Conservation (phyloP, 441 rosid genomes). For the Pelargonium citronellum region DNA sequence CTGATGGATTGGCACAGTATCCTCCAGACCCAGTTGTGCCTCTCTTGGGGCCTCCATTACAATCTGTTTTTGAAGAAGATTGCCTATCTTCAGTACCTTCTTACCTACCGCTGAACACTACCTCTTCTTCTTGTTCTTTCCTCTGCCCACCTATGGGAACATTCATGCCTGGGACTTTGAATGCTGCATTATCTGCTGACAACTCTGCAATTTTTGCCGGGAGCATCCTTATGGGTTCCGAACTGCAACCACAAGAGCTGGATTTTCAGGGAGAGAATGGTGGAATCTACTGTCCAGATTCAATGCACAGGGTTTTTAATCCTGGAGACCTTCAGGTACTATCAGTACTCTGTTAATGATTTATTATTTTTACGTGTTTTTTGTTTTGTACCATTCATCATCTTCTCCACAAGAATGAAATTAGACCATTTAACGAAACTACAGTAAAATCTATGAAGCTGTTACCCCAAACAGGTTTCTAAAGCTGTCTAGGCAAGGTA, state of each 20-base stretch:
- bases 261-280: slow-evolving; percentile 64
- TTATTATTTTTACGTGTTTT: too few relatives aligned
- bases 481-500: too few relatives aligned
- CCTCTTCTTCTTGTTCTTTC: slow-evolving; percentile 56
- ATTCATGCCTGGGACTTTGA: slow-evolving; percentile 42
- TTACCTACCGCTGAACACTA: slow-evolving; percentile 50
- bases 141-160: slow-evolving; percentile 35
- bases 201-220: slow-evolving; percentile 42
- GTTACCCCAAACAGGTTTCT: too few relatives aligned
- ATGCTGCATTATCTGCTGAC: slow-evolving; percentile 43
- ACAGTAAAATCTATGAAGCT: too few relatives aligned
- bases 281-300: slow-evolving; percentile 51
- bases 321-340: slow-evolving; percentile 55
- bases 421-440: too few relatives aligned
- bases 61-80: slow-evolving; percentile 61
- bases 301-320: slow-evolving; percentile 40
- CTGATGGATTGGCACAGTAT: not conserved
- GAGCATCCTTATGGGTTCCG: slow-evolving; percentile 38
- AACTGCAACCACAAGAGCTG: slow-evolving; percentile 43
- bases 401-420: too few relatives aligned
- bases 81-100: slow-evolving; percentile 74
- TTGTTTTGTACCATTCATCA: too few relatives aligned
- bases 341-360: not conserved
- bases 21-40: not conserved
- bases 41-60: slow-evolving; percentile 15